Percentiles rank a stretch among this genome's conserved stretches.
Evolutionary conservation across 345 rosid genomes (phyloP).

Genomic region (Lenwebbia sp.): DNA sequence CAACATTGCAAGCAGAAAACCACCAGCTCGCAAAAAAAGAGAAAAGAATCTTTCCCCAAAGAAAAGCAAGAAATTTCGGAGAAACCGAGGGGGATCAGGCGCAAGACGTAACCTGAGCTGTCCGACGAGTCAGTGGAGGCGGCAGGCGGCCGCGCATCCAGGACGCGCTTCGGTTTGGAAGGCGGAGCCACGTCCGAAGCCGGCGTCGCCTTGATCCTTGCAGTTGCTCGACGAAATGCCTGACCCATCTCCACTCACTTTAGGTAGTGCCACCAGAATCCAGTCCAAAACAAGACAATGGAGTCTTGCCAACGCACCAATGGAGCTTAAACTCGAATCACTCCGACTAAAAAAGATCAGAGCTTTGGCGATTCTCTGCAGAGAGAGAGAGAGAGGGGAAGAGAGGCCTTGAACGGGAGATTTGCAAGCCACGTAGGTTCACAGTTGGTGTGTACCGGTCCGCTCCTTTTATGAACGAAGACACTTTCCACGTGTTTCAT

Average conservation of each 20-base stretch:
- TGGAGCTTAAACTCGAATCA: neutral
- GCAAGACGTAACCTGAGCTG: slow-evolving; percentile 3
- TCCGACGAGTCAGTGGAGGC: slow-evolving; percentile 14
- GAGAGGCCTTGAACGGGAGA: neutral
- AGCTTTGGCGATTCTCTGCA: neutral
- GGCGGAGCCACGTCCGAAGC: slow-evolving; percentile 25
- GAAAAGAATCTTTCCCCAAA: neutral
- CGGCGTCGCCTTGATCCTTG: slow-evolving; percentile 34
- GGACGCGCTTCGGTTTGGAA: slow-evolving; percentile 15
- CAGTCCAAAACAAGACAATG: neutral
- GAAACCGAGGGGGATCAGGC: neutral
- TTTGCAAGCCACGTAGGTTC: neutral
- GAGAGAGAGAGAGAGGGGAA: neutral
- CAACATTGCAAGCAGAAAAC: neutral
- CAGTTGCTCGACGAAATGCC: slow-evolving; percentile 98
- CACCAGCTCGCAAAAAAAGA: neutral
- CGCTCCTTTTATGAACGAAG: neutral
- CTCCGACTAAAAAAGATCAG: neutral
- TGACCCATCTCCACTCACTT: slow-evolving; percentile 55
- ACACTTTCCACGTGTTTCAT: neutral
- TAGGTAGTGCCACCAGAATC: neutral
- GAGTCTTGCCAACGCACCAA: neutral
- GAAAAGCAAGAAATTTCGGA: neutral
- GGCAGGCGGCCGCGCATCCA: slow-evolving; percentile 11
- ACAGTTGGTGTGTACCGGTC: neutral